Percentiles rank a stretch among this genome's conserved stretches.
Conservation (phyloP, 1,284 basidiomycete genomes). For the Boletus calvinii region DNA sequence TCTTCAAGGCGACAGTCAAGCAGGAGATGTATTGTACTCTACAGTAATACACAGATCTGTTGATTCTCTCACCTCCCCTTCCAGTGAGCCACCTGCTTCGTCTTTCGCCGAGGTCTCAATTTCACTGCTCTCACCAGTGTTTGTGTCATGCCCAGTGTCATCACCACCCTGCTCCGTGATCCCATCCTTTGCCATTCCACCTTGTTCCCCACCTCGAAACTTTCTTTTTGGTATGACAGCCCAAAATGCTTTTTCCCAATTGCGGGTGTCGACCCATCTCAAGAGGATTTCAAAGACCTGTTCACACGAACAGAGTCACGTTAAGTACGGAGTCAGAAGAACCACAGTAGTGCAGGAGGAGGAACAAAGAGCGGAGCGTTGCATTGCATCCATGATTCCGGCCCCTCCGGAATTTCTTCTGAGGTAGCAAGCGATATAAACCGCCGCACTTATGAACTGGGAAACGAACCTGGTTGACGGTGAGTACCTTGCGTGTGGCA, state of each 20-base stretch:
- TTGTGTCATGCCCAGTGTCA: neutral
- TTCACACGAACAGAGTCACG: conserved; percentile 19
- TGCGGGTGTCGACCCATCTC: conserved; percentile 79
- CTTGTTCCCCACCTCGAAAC: conserved; percentile 42
- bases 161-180: neutral
- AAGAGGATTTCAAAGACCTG: conserved; percentile 87
- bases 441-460: neutral
- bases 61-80: neutral
- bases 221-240: conserved; percentile 89
- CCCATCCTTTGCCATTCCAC: neutral
- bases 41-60: neutral
- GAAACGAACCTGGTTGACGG: conserved; percentile 79
- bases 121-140: neutral
- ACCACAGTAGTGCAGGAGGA: neutral
- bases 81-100: too few species aligned
- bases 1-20: neutral
- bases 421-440: neutral
- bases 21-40: neutral
- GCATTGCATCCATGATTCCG: neutral
- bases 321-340: conserved; percentile 6
- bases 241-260: conserved; percentile 85
- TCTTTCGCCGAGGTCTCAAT: neutral
- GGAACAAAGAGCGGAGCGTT: neutral
- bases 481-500: conserved; percentile 91
- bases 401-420: neutral